Percentiles rank a stretch among this genome's conserved stretches.
Evolutionary conservation across 495 filamentous ascomycete species (phyloP).

Genomic region (Aspergillus nanangensis): DNA sequence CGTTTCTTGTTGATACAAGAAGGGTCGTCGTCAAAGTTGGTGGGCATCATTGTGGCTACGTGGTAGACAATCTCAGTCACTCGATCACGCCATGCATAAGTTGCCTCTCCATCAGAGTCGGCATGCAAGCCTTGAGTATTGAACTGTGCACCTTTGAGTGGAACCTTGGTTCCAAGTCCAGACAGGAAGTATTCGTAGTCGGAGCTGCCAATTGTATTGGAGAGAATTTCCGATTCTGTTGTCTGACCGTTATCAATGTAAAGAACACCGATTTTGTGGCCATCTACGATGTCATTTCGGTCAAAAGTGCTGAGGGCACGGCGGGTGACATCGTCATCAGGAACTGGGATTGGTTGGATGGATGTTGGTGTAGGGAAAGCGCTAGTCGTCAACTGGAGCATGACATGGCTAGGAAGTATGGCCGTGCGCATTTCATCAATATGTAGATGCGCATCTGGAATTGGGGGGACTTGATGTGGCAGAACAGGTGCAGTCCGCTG

Average conservation of each 20-base stretch:
- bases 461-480: constrained; percentile 57
- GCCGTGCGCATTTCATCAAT: constrained; percentile 35
- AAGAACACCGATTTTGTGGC: constrained; percentile 91
- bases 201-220: constrained; percentile 74
- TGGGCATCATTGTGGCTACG: constrained; percentile 95
- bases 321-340: constrained; percentile 74
- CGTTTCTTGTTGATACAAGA: constrained; percentile 80
- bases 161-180: constrained; percentile 74
- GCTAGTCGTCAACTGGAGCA: constrained; percentile 64
- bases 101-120: constrained; percentile 77
- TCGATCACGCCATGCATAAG: constrained; percentile 89
- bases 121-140: constrained; percentile 92
- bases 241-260: constrained; percentile 85
- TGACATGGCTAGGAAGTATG: constrained; percentile 73
- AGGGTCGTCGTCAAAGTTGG: constrained; percentile 68
- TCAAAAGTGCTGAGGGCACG: constrained; percentile 80
- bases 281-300: constrained; percentile 83
- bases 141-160: constrained; percentile 74
- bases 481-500: constrained; percentile 66
- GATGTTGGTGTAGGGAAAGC: constrained; percentile 66
- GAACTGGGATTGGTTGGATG: constrained; percentile 70
- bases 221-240: constrained; percentile 74
- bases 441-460: constrained; percentile 41
- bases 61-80: constrained; percentile 96
- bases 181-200: constrained; percentile 83